Evolutionary conservation across 257 asterid genomes (phyloP), one percentile per base, ranked within the genome.

Genomic region (Jacaranda mimosifolia): DNA sequence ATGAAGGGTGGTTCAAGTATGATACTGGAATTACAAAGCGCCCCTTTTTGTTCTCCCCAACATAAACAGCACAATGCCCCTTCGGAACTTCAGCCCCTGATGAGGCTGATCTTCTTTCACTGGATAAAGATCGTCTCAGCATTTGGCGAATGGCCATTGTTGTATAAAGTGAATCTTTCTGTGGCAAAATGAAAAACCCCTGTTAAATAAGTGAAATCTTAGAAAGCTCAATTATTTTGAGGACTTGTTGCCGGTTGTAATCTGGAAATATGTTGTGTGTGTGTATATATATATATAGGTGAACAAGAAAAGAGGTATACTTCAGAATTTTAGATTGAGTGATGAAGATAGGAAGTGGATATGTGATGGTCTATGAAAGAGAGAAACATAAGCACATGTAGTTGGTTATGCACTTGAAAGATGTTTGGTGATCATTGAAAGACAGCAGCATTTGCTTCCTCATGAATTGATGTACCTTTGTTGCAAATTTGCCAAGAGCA

Each of bases 51-150:
- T 69, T 64, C 13, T 65, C 77, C 0, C 86, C 86, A 55, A 86
- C 79, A 71, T 83, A 86, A 14, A 83, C 86, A 17, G 82, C 86
- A 7, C 75, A 55, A 7, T 86, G 81, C 0, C 88, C 86, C 80
- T 81, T 86, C 1, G 88, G 85, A 40, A 83, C 82, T 18, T 83
- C 87, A 71, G 36, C n/a, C 45, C 35, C 46, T 6, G 15, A 9
- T 4, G 79, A 75, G 13, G 14, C 14, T 35, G 79, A 64, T 74
- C 73, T 69, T 56, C 52, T 79, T 40, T 76, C 82, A 0, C 7
- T 10, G 9, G 83, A 79, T 35, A 78, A 51, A 73, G 83, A 69
- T 15, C 76, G 81, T 74, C 81, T 75, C 36, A 84, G 19, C 55
- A 78, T 70, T 45, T 60, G 38, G 1, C 74, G 72, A 32, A 81